Conservation (phyloP, 768 basidiomycete species). For the Boletellus ananiceps region DNA sequence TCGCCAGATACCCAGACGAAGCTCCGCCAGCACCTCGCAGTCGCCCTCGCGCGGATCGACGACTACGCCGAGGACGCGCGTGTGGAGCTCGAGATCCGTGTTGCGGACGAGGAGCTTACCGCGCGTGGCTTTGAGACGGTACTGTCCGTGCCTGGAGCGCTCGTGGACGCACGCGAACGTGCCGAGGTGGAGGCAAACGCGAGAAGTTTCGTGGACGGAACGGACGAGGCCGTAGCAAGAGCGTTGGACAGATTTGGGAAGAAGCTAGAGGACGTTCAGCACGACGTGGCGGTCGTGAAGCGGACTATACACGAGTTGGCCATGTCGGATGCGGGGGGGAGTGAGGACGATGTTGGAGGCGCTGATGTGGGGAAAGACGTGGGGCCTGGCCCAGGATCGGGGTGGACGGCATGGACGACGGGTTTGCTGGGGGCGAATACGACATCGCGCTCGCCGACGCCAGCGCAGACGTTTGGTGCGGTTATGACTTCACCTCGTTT, state of each 20-base stretch:
- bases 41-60: slow-evolving; percentile 56
- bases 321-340: background rate
- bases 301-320: slow-evolving; percentile 45
- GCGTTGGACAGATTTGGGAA: slow-evolving; percentile 45
- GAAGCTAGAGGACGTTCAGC: slow-evolving; percentile 69
- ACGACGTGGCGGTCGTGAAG: slow-evolving; percentile 72
- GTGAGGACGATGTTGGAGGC: background rate
- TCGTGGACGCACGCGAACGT: slow-evolving; percentile 13
- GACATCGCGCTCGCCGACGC: slow-evolving; percentile 36
- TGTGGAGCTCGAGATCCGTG: slow-evolving; percentile 77
- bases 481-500: slow-evolving; percentile 64
- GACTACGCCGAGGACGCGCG: slow-evolving; percentile 77
- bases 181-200: slow-evolving; percentile 48
- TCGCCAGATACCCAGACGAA: background rate
- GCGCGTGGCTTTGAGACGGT: slow-evolving; percentile 64
- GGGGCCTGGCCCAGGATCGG: slow-evolving; percentile 13
- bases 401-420: slow-evolving; percentile 52
- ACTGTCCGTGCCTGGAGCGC: slow-evolving; percentile 54
- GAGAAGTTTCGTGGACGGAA: slow-evolving; percentile 32
- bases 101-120: slow-evolving; percentile 66
- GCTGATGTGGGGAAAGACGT: background rate
- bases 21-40: slow-evolving; percentile 35
- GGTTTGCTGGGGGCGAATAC: slow-evolving; percentile 43
- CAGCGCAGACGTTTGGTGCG: slow-evolving; percentile 60
- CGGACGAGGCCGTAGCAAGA: slow-evolving; percentile 24